Conservation (phyloP, 1,284 basidiomycete genomes). For the Cutaneotrichosporon sp. region DNA sequence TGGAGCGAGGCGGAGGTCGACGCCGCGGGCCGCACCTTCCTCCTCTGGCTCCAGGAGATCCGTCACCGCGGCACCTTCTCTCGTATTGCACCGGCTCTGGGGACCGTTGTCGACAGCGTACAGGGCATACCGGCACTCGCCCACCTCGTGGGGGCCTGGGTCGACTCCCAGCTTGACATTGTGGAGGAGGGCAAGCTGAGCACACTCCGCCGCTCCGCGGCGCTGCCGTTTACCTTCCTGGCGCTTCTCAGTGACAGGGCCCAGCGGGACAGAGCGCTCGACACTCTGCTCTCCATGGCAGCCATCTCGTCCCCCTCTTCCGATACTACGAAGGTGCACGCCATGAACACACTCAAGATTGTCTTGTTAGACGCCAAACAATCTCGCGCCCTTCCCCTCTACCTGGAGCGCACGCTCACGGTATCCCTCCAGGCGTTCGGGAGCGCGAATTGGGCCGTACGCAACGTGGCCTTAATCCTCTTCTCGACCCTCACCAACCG, state of each 20-base stretch:
- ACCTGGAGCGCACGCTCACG: slow-evolving; percentile 47
- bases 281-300: slow-evolving; percentile 37
- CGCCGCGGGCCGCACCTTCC: slow-evolving; percentile 38
- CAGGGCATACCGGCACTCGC: slow-evolving; percentile 21
- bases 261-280: slow-evolving; percentile 38
- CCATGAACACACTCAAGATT: slow-evolving; percentile 52
- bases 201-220: slow-evolving; percentile 51
- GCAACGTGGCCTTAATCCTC: slow-evolving; percentile 52
- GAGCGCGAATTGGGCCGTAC: slow-evolving; percentile 50
- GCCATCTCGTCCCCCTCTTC: slow-evolving; percentile 34
- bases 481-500: slow-evolving; percentile 49
- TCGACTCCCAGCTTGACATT: slow-evolving; percentile 44
- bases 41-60: slow-evolving; percentile 52
- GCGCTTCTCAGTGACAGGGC: slow-evolving; percentile 42
- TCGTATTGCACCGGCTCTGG: slow-evolving; percentile 44
- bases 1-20: slow-evolving; percentile 41
- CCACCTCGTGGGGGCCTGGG: slow-evolving; percentile 38
- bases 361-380: slow-evolving; percentile 50
- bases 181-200: slow-evolving; percentile 45
- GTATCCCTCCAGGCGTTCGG: slow-evolving; percentile 47
- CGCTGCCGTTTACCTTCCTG: slow-evolving; percentile 48
- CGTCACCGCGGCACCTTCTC: slow-evolving; percentile 53
- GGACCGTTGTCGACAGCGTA: slow-evolving; percentile 38
- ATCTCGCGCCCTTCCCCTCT: slow-evolving; percentile 35
- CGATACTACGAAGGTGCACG: slow-evolving; percentile 50